Base-by-base conservation (phyloP, 2,329 filamentous ascomycete species). In the Arthroderma sp. region DNA sequence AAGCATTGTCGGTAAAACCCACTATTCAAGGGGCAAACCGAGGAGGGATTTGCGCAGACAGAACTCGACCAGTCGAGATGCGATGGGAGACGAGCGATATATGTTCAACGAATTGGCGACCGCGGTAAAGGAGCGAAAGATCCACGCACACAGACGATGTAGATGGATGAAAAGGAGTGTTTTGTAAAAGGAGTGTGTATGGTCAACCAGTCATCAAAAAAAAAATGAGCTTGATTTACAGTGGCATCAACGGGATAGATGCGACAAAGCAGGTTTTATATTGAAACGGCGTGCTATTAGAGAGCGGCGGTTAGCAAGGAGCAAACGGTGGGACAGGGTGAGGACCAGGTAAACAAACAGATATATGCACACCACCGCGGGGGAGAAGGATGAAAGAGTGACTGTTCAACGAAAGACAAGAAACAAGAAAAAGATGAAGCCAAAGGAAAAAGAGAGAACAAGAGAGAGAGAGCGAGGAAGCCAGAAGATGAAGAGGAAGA, bases 261-360 rank as follows among this genome's bases (percentile, higher is more conserved):
- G 15, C 15, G 15, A 22, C 15, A 22, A 22, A 22, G 15, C 15
- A 22, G 15, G 15, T 22, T 22, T 22, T 22, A 22, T 22, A 22
- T 22, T 22, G 15, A 22, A 22, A 22, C 15, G 15, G 15, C 15
- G 15, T 22, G 15, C 15, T 22, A 22, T 22, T 2, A 22, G 15
- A 22, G 15, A 22, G 15, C 15, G 15, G 15, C 15, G 38, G 32
- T 31, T 15, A 36, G 34, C 30, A 38, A 29, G 9, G n/a, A 7
- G 10, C 7, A 45, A 38, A 44, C 33, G n/a, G 37, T 44, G 37
- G 44, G 46, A 44, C 38, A 41, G 37, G 44, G 37, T 39, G 33
- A 22, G 32, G 38, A 40, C 41, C 30, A 37, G 15, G 15, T 22
- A 22, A 22, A 22, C 15, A 37, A 37, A 37, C 34, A 37, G 34